A percentile compares a stretch with the other conserved stretches of the same genome.
Conservation (phyloP, 352 stramenopile genomes). For the Pythium scleroteichum region DNA sequence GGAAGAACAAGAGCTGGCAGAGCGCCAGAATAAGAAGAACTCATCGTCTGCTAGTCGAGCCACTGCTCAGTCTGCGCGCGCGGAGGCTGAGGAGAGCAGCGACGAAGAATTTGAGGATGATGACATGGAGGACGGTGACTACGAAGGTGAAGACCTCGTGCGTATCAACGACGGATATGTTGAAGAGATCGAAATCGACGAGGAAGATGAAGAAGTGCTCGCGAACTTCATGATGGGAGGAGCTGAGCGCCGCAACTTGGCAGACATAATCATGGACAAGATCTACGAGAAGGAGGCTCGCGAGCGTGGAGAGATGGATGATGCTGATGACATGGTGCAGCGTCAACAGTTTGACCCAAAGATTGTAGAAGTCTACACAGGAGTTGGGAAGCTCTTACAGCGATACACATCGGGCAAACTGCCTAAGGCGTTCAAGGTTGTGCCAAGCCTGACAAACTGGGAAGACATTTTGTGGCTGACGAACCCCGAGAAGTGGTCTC, state of each 20-base stretch:
- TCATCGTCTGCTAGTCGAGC: conserved; percentile 15
- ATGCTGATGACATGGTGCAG: conserved; percentile 59
- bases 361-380: conserved; percentile 98
- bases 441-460: conserved; percentile 98
- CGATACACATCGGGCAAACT: conserved; percentile 98
- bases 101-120: conserved; percentile 79
- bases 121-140: conserved; percentile 81
- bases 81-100: conserved; percentile 50
- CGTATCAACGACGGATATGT: conserved; percentile 91
- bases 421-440: conserved; percentile 99
- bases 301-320: conserved; percentile 80
- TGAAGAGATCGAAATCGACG: conserved; percentile 87
- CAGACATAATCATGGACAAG: conserved; percentile 99
- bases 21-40: conserved; percentile 37
- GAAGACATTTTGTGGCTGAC: conserved; percentile 98
- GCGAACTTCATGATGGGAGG: conserved; percentile 87
- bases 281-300: conserved; percentile 96
- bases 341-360: conserved; percentile 90
- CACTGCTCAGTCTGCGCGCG: conserved; percentile 25
- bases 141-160: conserved; percentile 88
- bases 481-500: conserved; percentile 97
- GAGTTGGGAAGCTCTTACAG: conserved; percentile 97
- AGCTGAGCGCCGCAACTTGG: conserved; percentile 91
- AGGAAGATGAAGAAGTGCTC: conserved; percentile 85
- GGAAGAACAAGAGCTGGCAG: conserved; percentile 61